Conservation (phyloP, 192 early-diverging fungal species). For the Pilaira anomala region DNA sequence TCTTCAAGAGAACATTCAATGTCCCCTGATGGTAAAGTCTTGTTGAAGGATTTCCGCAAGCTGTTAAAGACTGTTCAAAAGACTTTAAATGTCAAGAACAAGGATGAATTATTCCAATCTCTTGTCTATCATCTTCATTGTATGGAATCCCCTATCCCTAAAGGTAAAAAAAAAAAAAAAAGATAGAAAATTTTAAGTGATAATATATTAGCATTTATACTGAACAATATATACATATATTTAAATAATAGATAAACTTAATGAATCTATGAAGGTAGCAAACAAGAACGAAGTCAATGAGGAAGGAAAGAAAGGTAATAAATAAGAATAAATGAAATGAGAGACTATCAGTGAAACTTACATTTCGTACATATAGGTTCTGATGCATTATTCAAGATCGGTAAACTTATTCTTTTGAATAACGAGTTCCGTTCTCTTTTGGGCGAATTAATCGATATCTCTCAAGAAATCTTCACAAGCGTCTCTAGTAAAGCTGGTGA, state of each 20-base stretch:
- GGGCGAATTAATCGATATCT: slow-evolving; percentile 33
- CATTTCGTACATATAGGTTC: background rate
- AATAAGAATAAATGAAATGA: slow-evolving; percentile 18
- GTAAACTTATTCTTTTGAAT: slow-evolving; percentile 38
- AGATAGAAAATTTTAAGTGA: background rate
- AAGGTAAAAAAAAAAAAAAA: slow-evolving; percentile 5
- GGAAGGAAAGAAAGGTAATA: slow-evolving; percentile 24
- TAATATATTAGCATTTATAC: background rate
- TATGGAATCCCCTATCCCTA: slow-evolving; percentile 11
- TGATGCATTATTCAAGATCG: slow-evolving; percentile 22
- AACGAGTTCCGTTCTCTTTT: slow-evolving; percentile 36
- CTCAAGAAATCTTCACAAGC: slow-evolving; percentile 28
- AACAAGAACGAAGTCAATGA: slow-evolving; percentile 15
- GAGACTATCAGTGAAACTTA: background rate
- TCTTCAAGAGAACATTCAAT: slow-evolving; percentile 39
- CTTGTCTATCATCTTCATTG: slow-evolving; percentile 38
- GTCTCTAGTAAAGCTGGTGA: slow-evolving; percentile 20
- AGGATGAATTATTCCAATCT: slow-evolving; percentile 40
- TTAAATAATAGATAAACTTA: background rate
- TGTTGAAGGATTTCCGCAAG: slow-evolving; percentile 39
- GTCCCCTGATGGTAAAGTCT: slow-evolving; percentile 34
- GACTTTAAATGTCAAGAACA: slow-evolving; percentile 37
- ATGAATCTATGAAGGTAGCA: background rate
- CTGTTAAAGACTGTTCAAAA: slow-evolving; percentile 34
- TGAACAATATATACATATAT: background rate